Base-by-base conservation (phyloP, 345 rosid species). In the Populus alba region DNA sequence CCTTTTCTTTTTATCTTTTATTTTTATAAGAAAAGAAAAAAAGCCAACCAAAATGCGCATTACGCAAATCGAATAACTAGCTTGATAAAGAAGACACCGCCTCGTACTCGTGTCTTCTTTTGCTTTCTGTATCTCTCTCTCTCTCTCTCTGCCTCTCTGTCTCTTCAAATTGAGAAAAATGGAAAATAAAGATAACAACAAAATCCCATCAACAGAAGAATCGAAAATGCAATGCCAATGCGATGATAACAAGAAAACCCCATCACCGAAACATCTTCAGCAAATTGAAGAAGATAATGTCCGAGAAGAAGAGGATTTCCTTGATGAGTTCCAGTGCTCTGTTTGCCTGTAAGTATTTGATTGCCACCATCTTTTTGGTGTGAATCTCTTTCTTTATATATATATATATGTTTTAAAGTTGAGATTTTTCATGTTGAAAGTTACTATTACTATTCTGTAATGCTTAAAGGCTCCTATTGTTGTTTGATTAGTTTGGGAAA, bases 301-400 rank as follows among this genome's bases (percentile, higher is more conserved):
- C 8, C 41, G 70, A 57, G 68, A 69, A 31, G 80, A 77, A 10
- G 75, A 55, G 73, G 33, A 61, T 25, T 41, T 78, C 70, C 37
- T 0, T 27, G 33, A 62, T 1, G 33, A 70, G 10, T 78, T 78
- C 38, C 55, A 71, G 33, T 71, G 76, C 20, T 62, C 76, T 29
- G 33, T 71, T 61, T 71, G 81, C 70, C 70, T 78, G 81, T 65
- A 61, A 61, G 29, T 71, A 68, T 43, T 43, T 39, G 4, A 29
- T 10, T 47, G 33, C 55, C 53, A 4, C 15, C 53, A 20, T 4
- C 6, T 31, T 22, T 20, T 17, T 33, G 33, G 33, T 33, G 5
- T 57, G 0, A 22, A 72, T 25, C n/a, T 16, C 38, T 6, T 31
- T 33, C 45, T 41, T 43, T 2, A 43, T 43, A 43, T 11, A 43